Evolutionary conservation across 75 land plant genomes (phyloP).

Genomic region (Picea glauca): DNA sequence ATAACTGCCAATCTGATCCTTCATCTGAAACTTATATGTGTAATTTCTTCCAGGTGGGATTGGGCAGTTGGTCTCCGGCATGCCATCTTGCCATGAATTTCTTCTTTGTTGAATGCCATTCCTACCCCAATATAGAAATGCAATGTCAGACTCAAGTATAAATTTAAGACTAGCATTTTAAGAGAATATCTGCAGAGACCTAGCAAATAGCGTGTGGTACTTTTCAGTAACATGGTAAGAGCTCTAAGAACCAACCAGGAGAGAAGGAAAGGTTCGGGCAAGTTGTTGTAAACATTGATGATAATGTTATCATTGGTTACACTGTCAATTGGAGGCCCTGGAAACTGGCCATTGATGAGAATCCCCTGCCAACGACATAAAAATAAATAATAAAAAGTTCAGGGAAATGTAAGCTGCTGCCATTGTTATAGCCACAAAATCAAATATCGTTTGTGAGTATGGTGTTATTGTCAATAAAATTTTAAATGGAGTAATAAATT

Average conservation of each 20-base stretch:
- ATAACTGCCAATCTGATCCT: conserved; percentile 72
- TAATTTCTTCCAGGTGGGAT: conserved; percentile 56
- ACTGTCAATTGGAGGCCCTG: conserved; percentile 70
- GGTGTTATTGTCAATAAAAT: background rate
- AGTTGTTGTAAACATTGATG: conserved; percentile 65
- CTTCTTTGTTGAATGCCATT: conserved; percentile 56
- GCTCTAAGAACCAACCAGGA: conserved; percentile 68
- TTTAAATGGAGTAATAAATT: background rate
- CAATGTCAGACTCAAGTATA: background rate
- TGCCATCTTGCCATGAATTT: conserved; percentile 65
- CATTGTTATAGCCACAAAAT: too few species aligned
- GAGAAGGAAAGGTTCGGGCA: conserved; percentile 62
- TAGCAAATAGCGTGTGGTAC: background rate
- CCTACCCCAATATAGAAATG: conserved; percentile 23
- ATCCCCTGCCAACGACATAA: conserved; percentile 41
- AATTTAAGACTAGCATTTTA: background rate
- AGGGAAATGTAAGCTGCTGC: background rate
- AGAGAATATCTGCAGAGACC: background rate
- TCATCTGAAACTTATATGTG: conserved; percentile 58
- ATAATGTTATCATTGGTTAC: conserved; percentile 68
- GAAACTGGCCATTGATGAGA: conserved; percentile 76
- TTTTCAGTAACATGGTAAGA: background rate
- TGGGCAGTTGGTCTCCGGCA: conserved; percentile 64
- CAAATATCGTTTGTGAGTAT: background rate
- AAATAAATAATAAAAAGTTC: background rate